A percentile compares a stretch with the other conserved stretches of the same genome.
Conservation (phyloP, 495 filamentous ascomycete genomes). For the Penicillium soppii region DNA sequence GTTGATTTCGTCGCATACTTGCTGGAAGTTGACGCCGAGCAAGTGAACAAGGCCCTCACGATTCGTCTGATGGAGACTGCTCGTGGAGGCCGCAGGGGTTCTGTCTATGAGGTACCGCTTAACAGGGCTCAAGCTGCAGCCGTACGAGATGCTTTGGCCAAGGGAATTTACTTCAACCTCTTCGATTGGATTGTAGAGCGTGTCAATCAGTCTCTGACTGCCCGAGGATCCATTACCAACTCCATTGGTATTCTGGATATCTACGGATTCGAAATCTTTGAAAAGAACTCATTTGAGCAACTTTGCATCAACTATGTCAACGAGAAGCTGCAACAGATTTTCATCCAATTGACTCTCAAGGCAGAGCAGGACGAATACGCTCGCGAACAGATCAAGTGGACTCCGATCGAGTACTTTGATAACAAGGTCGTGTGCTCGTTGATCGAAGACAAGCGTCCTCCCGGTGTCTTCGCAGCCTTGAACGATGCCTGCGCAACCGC, state of each 20-base stretch:
- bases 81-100: conserved; percentile 74
- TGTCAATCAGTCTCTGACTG: conserved; percentile 85
- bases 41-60: conserved; percentile 86
- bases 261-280: conserved; percentile 99
- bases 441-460: conserved; percentile 89
- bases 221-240: conserved; percentile 70
- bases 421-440: conserved; percentile 99
- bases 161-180: conserved; percentile 94
- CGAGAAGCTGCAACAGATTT: conserved; percentile 99
- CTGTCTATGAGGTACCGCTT: conserved; percentile 86
- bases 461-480: conserved; percentile 91
- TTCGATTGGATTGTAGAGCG: conserved; percentile 98
- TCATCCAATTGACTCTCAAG: conserved; percentile 96
- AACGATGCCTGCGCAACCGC: conserved; percentile 98
- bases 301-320: conserved; percentile 99
- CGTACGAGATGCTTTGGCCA: conserved; percentile 90
- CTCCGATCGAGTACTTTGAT: conserved; percentile 98
- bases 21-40: conserved; percentile 77
- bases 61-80: conserved; percentile 86
- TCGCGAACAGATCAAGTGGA: conserved; percentile 96
- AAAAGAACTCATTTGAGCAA: conserved; percentile 98
- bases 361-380: conserved; percentile 98
- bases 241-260: conserved; percentile 98
- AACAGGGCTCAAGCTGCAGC: conserved; percentile 88
- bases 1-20: conserved; percentile 94